Percentiles rank a stretch among this genome's conserved stretches.
These are phyloP conservation scores for Cnidoscolus chayamansa DNA, from an alignment of 441 rosid genomes.

Conservation along the genomic window DNA sequence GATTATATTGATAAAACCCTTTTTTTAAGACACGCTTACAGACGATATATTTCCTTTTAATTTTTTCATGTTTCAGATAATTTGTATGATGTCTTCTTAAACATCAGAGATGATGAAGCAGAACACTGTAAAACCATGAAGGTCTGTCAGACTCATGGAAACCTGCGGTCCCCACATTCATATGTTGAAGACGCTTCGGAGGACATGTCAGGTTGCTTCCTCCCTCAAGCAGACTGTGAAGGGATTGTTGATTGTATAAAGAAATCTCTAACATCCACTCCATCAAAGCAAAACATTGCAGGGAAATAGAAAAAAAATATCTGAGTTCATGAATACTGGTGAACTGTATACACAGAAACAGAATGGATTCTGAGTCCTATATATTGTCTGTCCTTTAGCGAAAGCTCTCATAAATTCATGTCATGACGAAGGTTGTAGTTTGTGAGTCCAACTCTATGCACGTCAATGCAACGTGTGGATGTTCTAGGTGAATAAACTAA, in stretches of 20 bases:
- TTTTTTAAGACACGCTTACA: background rate
- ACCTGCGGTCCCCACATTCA: conserved; percentile 84
- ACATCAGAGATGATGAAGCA: conserved; percentile 91
- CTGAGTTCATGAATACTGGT: conserved; percentile 1
- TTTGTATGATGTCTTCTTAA: conserved; percentile 78
- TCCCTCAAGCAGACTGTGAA: conserved; percentile 62
- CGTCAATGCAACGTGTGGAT: no score
- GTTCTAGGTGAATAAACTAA: no score
- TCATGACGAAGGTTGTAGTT: no score
- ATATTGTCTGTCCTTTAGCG: no score
- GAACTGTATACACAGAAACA: conserved; percentile 19
- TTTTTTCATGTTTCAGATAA: conserved; percentile 45
- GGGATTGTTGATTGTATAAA: conserved; percentile 79
- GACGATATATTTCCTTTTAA: background rate
- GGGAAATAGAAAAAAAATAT: background rate
- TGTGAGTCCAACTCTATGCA: no score
- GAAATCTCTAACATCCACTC: conserved; percentile 48
- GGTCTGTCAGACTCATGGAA: conserved; percentile 84
- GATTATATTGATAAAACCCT: background rate
- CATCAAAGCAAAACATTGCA: conserved; percentile 15
- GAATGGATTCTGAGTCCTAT: background rate
- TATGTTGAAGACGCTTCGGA: conserved; percentile 35
- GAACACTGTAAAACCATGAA: conserved; percentile 95
- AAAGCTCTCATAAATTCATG: no score
- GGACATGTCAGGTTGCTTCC: conserved; percentile 41